These are phyloP conservation scores for Fusarium annulatum DNA, from an alignment of 2,329 filamentous ascomycete genomes.

Conservation along the genomic window DNA sequence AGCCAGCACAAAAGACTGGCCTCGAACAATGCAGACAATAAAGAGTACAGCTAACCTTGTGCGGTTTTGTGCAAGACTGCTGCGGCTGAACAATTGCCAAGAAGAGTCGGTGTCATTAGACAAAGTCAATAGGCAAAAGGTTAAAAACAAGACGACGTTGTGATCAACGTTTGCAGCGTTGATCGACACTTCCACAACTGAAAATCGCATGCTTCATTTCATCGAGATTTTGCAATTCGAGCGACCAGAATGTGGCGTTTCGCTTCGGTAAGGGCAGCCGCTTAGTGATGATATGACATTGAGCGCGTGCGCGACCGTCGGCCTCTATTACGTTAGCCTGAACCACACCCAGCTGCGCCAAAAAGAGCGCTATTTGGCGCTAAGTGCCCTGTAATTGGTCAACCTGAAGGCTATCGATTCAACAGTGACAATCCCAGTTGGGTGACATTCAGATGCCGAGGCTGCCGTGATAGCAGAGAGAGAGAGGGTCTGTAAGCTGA, in stretches of 20 bases:
- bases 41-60: neutral
- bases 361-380: neutral
- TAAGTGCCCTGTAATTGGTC: neutral
- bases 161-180: neutral
- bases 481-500: neutral
- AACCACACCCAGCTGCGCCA: neutral
- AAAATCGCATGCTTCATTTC: neutral
- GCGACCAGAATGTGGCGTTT: neutral
- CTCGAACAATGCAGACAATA: neutral
- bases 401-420: neutral
- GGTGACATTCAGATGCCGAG: neutral
- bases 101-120: neutral
- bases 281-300: neutral
- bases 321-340: neutral
- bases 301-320: neutral
- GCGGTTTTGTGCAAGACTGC: neutral
- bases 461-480: neutral
- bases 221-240: neutral
- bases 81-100: slow-evolving; percentile 1
- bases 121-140: neutral
- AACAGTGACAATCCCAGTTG: neutral
- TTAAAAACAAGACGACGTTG: neutral
- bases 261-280: neutral
- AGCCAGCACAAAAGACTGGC: neutral
- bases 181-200: neutral